phyloP scores from a whole-genome alignment of 345 rosid species.

The Trapa incisa region DNA sequence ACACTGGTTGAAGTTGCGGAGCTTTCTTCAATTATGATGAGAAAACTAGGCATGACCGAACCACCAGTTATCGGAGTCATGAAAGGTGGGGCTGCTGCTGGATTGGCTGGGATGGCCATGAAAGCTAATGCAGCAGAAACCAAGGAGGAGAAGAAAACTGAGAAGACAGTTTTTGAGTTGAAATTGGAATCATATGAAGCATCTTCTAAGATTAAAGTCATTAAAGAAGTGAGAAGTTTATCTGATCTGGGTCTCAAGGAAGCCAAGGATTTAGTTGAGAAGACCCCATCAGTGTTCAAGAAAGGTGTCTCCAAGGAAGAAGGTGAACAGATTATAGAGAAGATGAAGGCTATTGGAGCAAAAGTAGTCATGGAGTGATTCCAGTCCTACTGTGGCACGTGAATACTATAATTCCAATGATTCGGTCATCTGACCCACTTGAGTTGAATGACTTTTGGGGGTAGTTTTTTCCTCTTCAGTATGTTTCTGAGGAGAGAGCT shows the following conservation, averaged over 20 bases:
- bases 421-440: neutral
- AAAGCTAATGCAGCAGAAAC: slow-evolving; percentile 31
- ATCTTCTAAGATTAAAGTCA: slow-evolving; percentile 60
- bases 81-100: slow-evolving; percentile 43
- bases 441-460: neutral
- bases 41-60: slow-evolving; percentile 54
- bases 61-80: slow-evolving; percentile 48
- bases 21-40: slow-evolving; percentile 59
- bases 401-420: neutral
- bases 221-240: slow-evolving; percentile 67
- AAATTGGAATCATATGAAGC: slow-evolving; percentile 69
- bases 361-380: slow-evolving; percentile 64
- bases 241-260: slow-evolving; percentile 89
- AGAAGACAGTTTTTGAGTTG: slow-evolving; percentile 75
- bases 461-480: neutral
- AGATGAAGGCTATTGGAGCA: slow-evolving; percentile 72
- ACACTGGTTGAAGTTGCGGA: slow-evolving; percentile 62
- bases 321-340: slow-evolving; percentile 71
- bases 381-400: neutral
- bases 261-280: slow-evolving; percentile 86
- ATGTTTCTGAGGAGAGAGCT: neutral
- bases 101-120: slow-evolving; percentile 30
- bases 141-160: slow-evolving; percentile 62
- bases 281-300: slow-evolving; percentile 54
- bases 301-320: slow-evolving; percentile 75